Base-by-base conservation (phyloP, 164 flowering plant genomes). In the Aristolochia fimbriata region DNA sequence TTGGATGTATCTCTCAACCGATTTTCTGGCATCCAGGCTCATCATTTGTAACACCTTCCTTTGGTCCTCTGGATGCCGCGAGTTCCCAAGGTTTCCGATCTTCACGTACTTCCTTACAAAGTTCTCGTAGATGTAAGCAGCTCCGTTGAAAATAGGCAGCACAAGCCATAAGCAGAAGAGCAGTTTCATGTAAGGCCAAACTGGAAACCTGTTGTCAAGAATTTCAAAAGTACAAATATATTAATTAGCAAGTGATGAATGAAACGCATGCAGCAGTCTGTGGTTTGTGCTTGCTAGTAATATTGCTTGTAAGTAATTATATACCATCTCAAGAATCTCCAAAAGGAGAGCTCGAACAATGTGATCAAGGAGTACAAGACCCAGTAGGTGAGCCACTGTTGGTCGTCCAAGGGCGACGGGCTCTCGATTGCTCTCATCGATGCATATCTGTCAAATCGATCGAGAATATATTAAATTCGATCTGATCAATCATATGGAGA, bases 371-470 rank as follows among this genome's bases (percentile, higher is more conserved):
- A 92, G 76, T 92, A 83, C 1, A 89, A 55, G 63, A 89, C 76
- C 98, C 98, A 92, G 33, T 92, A 89, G 10, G 94, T 89, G 24
- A 92, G 82, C 98, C 98, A 92, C 55, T 93, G 98, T 57, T 87
- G 96, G 68, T 92, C 96, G 33, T 89, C 96, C 10, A 83, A 60
- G 0, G 83, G 56, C 43, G 96, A 75, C 45, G 96, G 91, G 61
- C 88, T 87, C 80, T 89, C 94, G 0, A 92, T 87, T 23, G 98
- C 97, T 65, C 85, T 62, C 71, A 84, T 63, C 1, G 98, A 89
- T 47, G 96, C 85, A 57, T 87, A 92, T 67, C 98, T 91, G 82
- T 50, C 57, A 43, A 54, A 56, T 46, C 4, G 23, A 58, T 19
- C 51, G 43, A 54, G 3, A 46, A 15, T 27, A n/a, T n/a, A n/a